Evolutionary conservation across 495 filamentous ascomycete species (phyloP), one percentile per base, ranked within the genome.

Genomic region (Pyrenula massariospora): DNA sequence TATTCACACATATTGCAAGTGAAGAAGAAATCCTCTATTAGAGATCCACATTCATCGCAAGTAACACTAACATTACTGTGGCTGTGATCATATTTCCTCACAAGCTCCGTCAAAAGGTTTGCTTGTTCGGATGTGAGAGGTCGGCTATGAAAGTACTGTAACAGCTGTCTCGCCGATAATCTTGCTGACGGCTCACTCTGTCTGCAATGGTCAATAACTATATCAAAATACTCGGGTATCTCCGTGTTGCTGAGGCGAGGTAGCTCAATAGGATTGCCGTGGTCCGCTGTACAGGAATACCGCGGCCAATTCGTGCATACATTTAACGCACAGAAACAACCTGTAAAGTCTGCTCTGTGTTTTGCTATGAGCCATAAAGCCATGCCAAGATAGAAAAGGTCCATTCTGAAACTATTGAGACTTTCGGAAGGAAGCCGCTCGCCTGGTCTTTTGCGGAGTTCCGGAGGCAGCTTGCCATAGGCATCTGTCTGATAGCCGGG

Each of bases 321-420:
- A 50, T 48, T 49, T 15, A 24, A 58, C 22, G 53, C n/a, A 52
- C 57, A 59, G 57, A 58, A 36, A 48, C 24, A 49, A 22, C 54
- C 57, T n/a, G 22, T 31, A 31, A 24, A 31, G 19, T 12, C 51
- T 8, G 11, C 31, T 36, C 55, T 59, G 22, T 57, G 54, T 36
- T 59, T 31, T 25, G 54, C 54, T 11, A 59, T 20, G 48, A 56
- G 57, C 57, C 57, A 59, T n/a, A 59, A 25, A 11, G 57, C 53
- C 12, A 57, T 24, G 1, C 54, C 57, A 24, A 59, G 54, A 54
- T 59, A 53, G 42, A 59, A 59, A 20, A 59, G 23, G 24, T 59
- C 57, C 10, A 36, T 58, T 31, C 42, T 22, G 48, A 56, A 59
- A 48, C 22, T 57, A 5, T 42, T 42, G 15, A 8, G 31, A 5